Base-by-base conservation (phyloP, 805 yeast genomes). In the Lachancea mirantina region DNA sequence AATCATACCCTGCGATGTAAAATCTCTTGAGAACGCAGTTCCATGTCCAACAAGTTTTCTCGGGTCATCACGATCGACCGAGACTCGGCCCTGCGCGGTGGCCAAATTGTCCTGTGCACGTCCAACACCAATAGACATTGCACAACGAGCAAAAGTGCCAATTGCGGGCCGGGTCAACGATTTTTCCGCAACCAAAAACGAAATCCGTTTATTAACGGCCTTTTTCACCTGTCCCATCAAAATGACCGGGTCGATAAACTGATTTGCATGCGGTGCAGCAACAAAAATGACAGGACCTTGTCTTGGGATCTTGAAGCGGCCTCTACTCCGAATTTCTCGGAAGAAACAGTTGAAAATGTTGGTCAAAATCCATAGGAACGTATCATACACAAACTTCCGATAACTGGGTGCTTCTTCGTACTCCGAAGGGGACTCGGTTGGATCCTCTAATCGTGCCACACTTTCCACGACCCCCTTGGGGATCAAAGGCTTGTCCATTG, bases 251-350 rank as follows among this genome's bases (percentile, higher is more conserved):
- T 76, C 84, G 21, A 82, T 76, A 41, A 82, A 83, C 49, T 84
- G 95, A 52, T 84, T 84, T n/a, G 95, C 94, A 62, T 89, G 98
- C 2, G 97, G 97, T 2, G 96, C 98, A 8, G 92, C 94, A 21
- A 92, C 97, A 41, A 92, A 79, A 34, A 89, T 80, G 6, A 87
- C 78, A 0, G 97, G 89, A 0, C 96, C 96, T 7, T 69, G 57
- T 19, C 70, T 65, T 9, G 82, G 81, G 31, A 75, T 68, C 28
- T 72, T 71, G 60, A 75, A 84, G 1, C 95, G 85, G 1, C 96
- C 96, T 39, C 97, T 70, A 3, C 92, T 76, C 33, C 84, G 70
- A 41, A 89, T 85, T 52, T 88, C 96, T 38, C 97, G 63, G 61
- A 89, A 89, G 64, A 89, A 89, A 27, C 78, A 67, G 46, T 72